Conservation (phyloP, 352 stramenopile species). For the Pythium aristosporum region DNA sequence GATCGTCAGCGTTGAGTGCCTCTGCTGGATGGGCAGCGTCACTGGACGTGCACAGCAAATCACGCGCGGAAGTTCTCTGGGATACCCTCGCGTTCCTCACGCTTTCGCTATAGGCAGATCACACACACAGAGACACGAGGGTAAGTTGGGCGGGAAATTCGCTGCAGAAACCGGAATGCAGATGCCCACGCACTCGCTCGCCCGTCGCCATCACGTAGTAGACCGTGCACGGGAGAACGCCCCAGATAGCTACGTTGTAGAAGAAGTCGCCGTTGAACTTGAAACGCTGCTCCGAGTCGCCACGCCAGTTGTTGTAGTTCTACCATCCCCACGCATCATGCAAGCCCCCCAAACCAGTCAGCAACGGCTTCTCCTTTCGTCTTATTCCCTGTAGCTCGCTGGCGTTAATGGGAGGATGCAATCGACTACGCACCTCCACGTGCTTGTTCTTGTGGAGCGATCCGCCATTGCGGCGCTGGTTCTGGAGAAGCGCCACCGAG, state of each 20-base stretch:
- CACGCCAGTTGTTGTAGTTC: constrained; percentile 88
- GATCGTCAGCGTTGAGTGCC: not conserved
- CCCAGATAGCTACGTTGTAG: constrained; percentile 46
- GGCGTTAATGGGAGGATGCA: too few species aligned
- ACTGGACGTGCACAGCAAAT: not conserved
- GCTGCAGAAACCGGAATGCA: not conserved
- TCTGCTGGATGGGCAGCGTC: not conserved
- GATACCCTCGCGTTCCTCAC: constrained; percentile 43
- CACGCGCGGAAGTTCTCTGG: constrained; percentile 63
- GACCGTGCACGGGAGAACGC: constrained; percentile 52
- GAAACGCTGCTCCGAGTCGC: constrained; percentile 83
- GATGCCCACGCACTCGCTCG: constrained; percentile 60
- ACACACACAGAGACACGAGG: not conserved
- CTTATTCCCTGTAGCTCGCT: not conserved
- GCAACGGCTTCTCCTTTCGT: not conserved
- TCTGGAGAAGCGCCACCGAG: constrained; percentile 48
- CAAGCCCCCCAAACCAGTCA: not conserved
- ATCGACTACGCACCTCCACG: constrained; percentile 52
- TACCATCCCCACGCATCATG: constrained; percentile 17
- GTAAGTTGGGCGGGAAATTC: not conserved
- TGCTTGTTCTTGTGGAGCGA: constrained; percentile 85
- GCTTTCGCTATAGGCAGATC: constrained; percentile 29
- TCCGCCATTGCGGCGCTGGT: constrained; percentile 68
- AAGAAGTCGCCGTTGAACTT: constrained; percentile 74
- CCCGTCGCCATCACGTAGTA: constrained; percentile 61